Evolutionary conservation across 1,284 basidiomycete species (phyloP).

Genomic region (Entoloma clypeatum): DNA sequence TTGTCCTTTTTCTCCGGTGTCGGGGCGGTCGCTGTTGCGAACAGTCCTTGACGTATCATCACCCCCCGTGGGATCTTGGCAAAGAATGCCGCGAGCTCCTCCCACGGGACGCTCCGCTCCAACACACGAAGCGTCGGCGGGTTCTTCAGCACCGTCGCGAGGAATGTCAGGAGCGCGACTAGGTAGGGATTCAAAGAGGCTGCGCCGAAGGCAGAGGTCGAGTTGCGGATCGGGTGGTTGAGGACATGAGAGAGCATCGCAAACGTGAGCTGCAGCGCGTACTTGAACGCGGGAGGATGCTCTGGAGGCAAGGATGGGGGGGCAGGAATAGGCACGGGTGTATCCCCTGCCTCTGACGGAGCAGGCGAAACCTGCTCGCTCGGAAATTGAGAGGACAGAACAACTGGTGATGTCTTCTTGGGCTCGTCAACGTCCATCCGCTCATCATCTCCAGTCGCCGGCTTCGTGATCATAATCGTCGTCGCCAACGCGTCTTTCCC

Average conservation of each 20-base stretch:
- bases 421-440: constrained; percentile 63
- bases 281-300: constrained; percentile 61
- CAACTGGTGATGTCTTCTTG: constrained; percentile 15
- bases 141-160: constrained; percentile 73
- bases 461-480: constrained; percentile 24
- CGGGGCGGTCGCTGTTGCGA: constrained; percentile 15
- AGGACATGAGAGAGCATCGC: constrained; percentile 74
- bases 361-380: constrained; percentile 34
- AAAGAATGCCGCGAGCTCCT: constrained; percentile 66
- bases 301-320: too few relatives aligned
- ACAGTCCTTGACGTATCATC: constrained; percentile 43
- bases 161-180: constrained; percentile 82
- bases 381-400: constrained; percentile 6
- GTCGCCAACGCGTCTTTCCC: constrained; percentile 40
- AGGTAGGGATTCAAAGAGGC: constrained; percentile 84
- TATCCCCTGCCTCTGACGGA: constrained; percentile 32
- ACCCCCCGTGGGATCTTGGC: constrained; percentile 57
- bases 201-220: constrained; percentile 46
- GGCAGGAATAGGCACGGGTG: too few relatives aligned
- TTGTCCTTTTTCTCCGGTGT: constrained; percentile 12
- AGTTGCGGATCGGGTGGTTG: constrained; percentile 58
- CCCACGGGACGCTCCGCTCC: constrained; percentile 85
- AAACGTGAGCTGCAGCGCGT: constrained; percentile 79
- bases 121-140: constrained; percentile 56
- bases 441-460: constrained; percentile 39